Base-by-base conservation (phyloP, 768 basidiomycete species). In the Macrolepiota albuminosa region DNA sequence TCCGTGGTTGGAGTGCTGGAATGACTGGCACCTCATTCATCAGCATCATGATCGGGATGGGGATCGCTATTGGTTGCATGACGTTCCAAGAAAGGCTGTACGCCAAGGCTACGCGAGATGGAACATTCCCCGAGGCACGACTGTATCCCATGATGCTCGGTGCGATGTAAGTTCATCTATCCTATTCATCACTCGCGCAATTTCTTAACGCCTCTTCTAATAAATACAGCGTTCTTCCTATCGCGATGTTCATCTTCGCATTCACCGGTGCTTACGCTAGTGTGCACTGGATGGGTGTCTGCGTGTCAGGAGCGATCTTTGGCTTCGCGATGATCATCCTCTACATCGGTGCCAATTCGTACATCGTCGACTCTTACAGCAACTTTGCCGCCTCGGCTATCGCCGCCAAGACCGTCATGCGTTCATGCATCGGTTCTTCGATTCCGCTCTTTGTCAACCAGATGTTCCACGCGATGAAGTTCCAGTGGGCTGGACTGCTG, bases 331-430 rank as follows among this genome's bases (percentile, higher is more conserved):
- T 79, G 73, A 75, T 76, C 63, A 65, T 78, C 55, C 60, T 79
- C 61, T 80, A 78, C 69, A 70, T 78, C 64, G 72, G 75, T 45
- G 76, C 75, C 18, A 75, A 78, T 64, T 77, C 75, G 1, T 79
- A 78, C 68, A 77, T 78, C 69, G 71, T 79, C 61, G 78, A 78
- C 67, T 73, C 72, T 18, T 77, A 76, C 69, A 71, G 69, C 62
- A 63, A 65, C 54, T 78, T 71, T 60, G 78, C 79, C n/a, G 79
- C 81, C 0, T 75, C 74, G 18, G 79, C 79, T 6, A 75, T 81
- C 62, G 78, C 79, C 8, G 79, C 78, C 13, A 78, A 78, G 60
- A 78, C 80, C 29, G 62, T 77, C 37, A 62, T 77, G 64, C 73
- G 76, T 3, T 75, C 75, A 5, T 71, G 71, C 54, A 65, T 74